Base-by-base conservation (phyloP, 805 yeast genomes). In the Starmerella sirachaensis region DNA sequence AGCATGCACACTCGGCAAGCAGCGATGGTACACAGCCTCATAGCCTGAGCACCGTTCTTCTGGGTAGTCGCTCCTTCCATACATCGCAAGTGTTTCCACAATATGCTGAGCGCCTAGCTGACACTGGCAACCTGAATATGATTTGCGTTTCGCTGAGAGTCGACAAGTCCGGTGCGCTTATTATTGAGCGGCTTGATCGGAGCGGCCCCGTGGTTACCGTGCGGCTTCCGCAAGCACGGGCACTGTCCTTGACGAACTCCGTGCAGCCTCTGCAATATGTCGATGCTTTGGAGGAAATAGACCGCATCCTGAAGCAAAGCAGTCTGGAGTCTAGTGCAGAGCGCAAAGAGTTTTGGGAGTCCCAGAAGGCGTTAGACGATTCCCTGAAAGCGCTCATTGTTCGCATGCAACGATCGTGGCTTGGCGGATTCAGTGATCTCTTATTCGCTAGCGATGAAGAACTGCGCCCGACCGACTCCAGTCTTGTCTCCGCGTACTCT, bases 381-480 rank as follows among this genome's bases (percentile, higher is more conserved):
- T 57, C 67, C 32, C 52, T 88, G 36, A 55, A 66, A 27, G 56
- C 55, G 1, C 56, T 85, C n/a, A 53, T 88, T n/a, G 49, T 54
- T 1, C 62, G 62, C 22, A 67, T 82, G 7, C 88, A 83, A 38
- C 55, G 56, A 17, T 60, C 62, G 38, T 82, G 95, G 86, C 60
- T 88, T 25, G 84, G 88, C 11, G 93, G 88, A 0, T 80, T 84
- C 47, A 60, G 60, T 36, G 76, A 85, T 0, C 52, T 83, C 2
- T 63, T 59, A 34, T 29, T 35, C 1, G 54, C 57, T 5, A 58
- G 74, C 33, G 52, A 61, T 24, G 52, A 46, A 2, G 58, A 72
- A 9, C 20, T 32, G 8, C 5, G 6, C 6, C 17, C 16, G 5
- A 6, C 24, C 2, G 6, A n/a, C 6, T 6, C 8, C 22, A 11